These are phyloP conservation scores for Aspergillus neoniger DNA, from an alignment of 2,329 filamentous ascomycete species.

Conservation along the genomic window DNA sequence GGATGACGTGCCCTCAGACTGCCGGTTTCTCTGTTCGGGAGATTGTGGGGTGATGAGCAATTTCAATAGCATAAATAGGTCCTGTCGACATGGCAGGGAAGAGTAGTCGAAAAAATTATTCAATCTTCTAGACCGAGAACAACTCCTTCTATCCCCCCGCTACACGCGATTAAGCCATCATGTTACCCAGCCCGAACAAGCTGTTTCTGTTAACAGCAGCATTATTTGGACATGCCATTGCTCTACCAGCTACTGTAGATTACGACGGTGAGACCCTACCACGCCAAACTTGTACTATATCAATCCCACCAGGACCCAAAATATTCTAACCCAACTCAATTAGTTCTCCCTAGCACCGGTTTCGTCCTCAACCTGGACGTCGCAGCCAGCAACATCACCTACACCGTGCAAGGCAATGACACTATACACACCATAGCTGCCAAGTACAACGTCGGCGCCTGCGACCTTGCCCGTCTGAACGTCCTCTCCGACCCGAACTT, in stretches of 20 bases:
- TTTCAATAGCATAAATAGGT: too few species aligned
- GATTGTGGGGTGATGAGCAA: too few species aligned
- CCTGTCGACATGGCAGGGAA: too few species aligned
- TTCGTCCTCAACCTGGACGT: not conserved
- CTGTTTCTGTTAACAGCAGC: not conserved
- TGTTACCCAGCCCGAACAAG: not conserved
- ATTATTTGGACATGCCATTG: not conserved
- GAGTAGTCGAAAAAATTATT: too few species aligned
- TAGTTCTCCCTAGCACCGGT: not conserved
- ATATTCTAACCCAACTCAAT: not conserved
- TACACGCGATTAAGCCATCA: not conserved
- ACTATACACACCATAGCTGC: not conserved
- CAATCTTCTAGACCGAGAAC: too few species aligned
- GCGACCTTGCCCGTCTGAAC: not conserved
- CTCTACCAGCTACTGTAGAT: not conserved
- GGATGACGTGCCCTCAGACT: too few species aligned
- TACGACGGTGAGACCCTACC: not conserved
- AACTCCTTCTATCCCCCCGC: too few species aligned
- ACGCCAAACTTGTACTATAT: too few species aligned
- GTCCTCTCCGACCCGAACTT: not conserved
- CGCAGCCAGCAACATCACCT: not conserved
- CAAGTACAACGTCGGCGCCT: not conserved
- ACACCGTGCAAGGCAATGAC: not conserved
- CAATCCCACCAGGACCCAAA: not conserved
- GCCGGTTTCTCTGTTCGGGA: too few species aligned